phyloP scores from a whole-genome alignment of 305 asterid genomes.

The Fraxinus sp. region DNA sequence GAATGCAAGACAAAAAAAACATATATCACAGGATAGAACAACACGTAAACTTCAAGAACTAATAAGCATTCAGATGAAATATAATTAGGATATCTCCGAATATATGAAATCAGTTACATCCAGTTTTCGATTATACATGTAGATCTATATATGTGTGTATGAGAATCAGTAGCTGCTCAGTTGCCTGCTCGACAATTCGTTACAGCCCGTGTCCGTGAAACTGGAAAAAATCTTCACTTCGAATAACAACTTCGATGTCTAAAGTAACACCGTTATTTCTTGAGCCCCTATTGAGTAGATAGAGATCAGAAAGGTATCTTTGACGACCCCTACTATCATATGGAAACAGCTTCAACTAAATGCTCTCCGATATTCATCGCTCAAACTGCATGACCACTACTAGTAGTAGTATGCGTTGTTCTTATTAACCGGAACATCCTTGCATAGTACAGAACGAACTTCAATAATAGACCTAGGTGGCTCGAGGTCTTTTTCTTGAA shows the following conservation, averaged over 20 bases:
- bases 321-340: neutral
- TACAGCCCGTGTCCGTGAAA: neutral
- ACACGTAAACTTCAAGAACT: neutral
- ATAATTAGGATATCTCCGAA: neutral
- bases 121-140: neutral
- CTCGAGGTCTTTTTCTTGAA: conserved; percentile 50
- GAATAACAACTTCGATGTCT: neutral
- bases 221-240: neutral
- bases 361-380: neutral
- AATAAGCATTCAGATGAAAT: neutral
- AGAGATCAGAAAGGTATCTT: neutral
- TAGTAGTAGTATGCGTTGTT: conserved; percentile 34
- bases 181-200: conserved; percentile 13
- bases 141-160: neutral
- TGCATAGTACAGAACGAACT: conserved; percentile 50
- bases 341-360: neutral
- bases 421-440: conserved; percentile 41
- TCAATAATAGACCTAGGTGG: conserved; percentile 49
- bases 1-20: neutral
- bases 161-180: conserved; percentile 25
- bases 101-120: neutral
- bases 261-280: neutral
- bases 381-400: neutral
- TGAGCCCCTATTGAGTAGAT: neutral
- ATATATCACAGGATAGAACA: neutral